Base-by-base conservation (phyloP, 1,284 basidiomycete species). In the Trichosporon sp. region DNA sequence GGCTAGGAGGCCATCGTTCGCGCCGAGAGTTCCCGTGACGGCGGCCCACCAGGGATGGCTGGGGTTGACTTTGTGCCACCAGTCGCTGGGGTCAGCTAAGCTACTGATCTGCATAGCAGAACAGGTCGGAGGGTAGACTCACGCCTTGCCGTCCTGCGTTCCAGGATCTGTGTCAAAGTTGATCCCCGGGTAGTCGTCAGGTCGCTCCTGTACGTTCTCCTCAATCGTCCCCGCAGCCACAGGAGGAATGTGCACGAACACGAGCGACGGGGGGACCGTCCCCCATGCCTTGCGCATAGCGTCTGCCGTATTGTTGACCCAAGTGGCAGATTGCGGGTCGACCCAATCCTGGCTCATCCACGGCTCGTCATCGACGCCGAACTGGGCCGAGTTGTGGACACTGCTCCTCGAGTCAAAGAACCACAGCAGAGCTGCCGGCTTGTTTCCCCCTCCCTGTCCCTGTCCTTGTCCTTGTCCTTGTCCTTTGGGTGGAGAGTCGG, bases 221-320 rank as follows among this genome's bases (percentile, higher is more conserved):
- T 14, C 59, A 14, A 61, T 60, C 6, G 25, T 19, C 1, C 13
- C 23, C 7, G 31, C 34, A 1, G 29, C 46, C 5, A 65, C 58
- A 2, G 63, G 63, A 1, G 69, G 69, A 27, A 70, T 70, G 58
- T 70, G 69, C 27, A 69, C 67, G 36, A 62, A 69, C 49, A 66
- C 69, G 2, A 70, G 56, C 2, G 63, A 59, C 29, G 59, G 56
- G 0, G 69, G 69, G 7, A 70, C 32, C 3, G 7, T 6, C n/a
- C 67, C 67, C 67, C 67, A 70, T 36, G 46, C 11, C 6, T 6
- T 11, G 2, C 36, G 23, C 60, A 65, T 65, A 3, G 11, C 8
- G 13, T 13, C 49, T 1, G 46, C 63, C 27, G 60, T 61, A 11
- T 9, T 11, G 36, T 61, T 61, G 56, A 65, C n/a, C 63, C 63